Evolutionary conservation across 768 basidiomycete genomes (phyloP), one percentile per base, ranked within the genome.

Genomic region (Termitomyces sp.): DNA sequence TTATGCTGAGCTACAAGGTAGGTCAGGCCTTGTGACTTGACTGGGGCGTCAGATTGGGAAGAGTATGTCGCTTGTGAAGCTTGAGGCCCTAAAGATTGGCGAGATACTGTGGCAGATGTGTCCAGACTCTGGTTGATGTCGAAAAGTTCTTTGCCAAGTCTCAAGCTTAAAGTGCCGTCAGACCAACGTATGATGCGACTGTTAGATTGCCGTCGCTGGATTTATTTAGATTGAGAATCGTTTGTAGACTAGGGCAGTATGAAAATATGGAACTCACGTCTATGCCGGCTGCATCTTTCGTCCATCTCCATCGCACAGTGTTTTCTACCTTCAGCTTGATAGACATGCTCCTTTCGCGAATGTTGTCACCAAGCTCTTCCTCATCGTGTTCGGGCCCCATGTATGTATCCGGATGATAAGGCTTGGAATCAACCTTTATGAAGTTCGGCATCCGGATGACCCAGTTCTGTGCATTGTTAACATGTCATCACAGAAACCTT

Each of bases 301-400:
- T 80, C 97, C 97, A 99, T 67, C 88, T 86, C 97, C 97, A 99
- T 43, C 97, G 84, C 20, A 98, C 81, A 5, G 95, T 96, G 72
- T 97, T 97, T 78, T 94, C 92, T 8, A 97, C 92, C 66, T 91
- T 89, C 53, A 92, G 82, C 71, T 92, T 94, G 69, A 92, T 88
- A 48, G 85, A 81, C 87, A 91, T 91, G 60, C 88, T 89, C 74
- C 87, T 88, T 73, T 92, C 89, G 57, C 87, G 85, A 29, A 86
- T 73, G 14, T 80, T 85, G 60, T 87, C 86, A 10, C 77, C 81
- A 56, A 83, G 78, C 36, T 88, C 84, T 46, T 85, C 87, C 25
- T 87, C 86, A 37, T 92, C 91, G 37, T 91, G 87, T 67, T 94
- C 92, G 17, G 92, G 87, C 20, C 89, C 91, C 50, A 88, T 79